phyloP scores from a whole-genome alignment of 1,284 basidiomycete genomes.

The Ustanciosporium gigantosporum region DNA sequence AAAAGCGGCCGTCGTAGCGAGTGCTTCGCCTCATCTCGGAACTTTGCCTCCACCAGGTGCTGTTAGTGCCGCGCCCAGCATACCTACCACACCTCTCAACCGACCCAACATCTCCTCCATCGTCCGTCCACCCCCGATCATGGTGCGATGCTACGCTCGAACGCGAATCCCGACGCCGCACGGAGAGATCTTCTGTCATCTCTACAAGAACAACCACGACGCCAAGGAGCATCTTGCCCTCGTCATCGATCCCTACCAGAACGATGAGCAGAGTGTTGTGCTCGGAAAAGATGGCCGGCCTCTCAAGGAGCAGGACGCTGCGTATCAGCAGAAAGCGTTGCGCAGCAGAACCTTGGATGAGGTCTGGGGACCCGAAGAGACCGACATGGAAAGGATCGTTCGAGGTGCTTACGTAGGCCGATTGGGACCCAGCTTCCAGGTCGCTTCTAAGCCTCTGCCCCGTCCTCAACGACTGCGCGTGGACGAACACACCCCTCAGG shows the following conservation, averaged over 20 bases:
- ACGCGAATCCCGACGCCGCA: slow-evolving; percentile 96
- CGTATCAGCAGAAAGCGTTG: slow-evolving; percentile 64
- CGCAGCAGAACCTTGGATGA: slow-evolving; percentile 82
- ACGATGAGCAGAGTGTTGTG: slow-evolving; percentile 22
- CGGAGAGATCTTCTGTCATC: slow-evolving; percentile 87
- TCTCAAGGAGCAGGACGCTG: slow-evolving; percentile 16
- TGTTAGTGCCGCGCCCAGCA: background rate
- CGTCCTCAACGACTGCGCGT: slow-evolving; percentile 62
- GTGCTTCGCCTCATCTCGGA: background rate
- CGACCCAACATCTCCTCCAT: slow-evolving; percentile 37
- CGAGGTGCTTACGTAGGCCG: slow-evolving; percentile 91
- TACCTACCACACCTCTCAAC: slow-evolving; percentile 9
- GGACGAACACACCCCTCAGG: slow-evolving; percentile 12
- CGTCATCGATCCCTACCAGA: slow-evolving; percentile 72
- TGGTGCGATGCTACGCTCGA: slow-evolving; percentile 86
- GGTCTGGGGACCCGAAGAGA: slow-evolving; percentile 82
- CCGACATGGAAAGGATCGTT: slow-evolving; percentile 88
- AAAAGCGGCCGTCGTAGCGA: slow-evolving; percentile 21
- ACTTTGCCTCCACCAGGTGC: background rate
- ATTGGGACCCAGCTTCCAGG: slow-evolving; percentile 69
- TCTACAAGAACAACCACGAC: slow-evolving; percentile 86
- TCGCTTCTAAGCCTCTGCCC: slow-evolving; percentile 63
- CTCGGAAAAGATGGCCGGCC: slow-evolving; percentile 24
- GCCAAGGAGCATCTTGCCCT: slow-evolving; percentile 95
- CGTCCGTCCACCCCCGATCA: slow-evolving; percentile 46